These are phyloP conservation scores for Alternaria sp. DNA, from an alignment of 2,329 filamentous ascomycete species.

Conservation along the genomic window DNA sequence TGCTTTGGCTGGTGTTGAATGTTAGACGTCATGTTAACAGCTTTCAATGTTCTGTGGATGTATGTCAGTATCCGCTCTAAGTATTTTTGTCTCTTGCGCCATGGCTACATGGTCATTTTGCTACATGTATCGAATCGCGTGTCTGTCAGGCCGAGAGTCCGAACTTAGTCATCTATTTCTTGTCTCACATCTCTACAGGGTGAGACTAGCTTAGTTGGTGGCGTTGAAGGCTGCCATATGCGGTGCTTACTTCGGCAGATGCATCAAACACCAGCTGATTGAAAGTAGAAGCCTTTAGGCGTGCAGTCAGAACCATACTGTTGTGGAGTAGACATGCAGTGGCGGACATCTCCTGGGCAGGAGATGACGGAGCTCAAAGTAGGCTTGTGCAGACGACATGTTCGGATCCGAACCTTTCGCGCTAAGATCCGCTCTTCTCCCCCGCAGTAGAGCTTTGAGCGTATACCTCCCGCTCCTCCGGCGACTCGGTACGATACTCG, in stretches of 20 bases:
- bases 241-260: background rate
- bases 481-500: too few relatives aligned
- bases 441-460: background rate
- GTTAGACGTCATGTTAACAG: constrained; percentile 25
- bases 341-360: background rate
- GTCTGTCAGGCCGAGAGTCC: background rate
- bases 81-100: background rate
- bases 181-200: background rate
- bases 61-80: background rate
- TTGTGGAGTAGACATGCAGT: background rate
- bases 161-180: constrained; percentile 1
- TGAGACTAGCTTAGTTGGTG: background rate
- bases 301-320: background rate
- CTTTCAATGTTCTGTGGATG: background rate
- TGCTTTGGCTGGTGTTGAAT: constrained; percentile 32
- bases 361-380: background rate
- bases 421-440: background rate
- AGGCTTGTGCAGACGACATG: background rate
- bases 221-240: background rate
- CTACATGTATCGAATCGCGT: background rate
- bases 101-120: background rate
- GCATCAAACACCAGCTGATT: background rate
- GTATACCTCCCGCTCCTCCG: background rate
- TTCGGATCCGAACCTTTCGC: constrained; percentile 1
- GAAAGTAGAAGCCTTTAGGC: background rate